A percentile compares a stretch with the other conserved stretches of the same genome.
Evolutionary conservation across 768 basidiomycete genomes (phyloP).

Genomic region (Chlorophyllum brunneum): DNA sequence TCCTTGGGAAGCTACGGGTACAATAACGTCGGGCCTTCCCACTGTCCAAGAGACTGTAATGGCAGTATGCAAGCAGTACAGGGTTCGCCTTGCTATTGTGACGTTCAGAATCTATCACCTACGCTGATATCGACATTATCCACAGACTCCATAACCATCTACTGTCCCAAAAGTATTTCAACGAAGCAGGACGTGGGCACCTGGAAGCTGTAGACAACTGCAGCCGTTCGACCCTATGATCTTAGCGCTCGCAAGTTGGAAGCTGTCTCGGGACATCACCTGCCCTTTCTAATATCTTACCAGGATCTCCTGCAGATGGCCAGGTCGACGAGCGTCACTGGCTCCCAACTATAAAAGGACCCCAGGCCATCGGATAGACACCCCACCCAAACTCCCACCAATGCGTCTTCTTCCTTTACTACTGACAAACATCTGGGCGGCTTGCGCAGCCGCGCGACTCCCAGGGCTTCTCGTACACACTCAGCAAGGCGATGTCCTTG

Average conservation of each 20-base stretch:
- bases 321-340: neutral
- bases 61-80: too few species aligned
- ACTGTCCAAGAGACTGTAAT: too few species aligned
- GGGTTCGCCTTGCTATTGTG: too few species aligned
- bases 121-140: too few species aligned
- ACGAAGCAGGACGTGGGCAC: too few species aligned
- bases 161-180: too few species aligned
- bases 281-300: neutral
- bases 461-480: constrained; percentile 25
- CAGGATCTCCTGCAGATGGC: neutral
- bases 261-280: neutral
- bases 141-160: too few species aligned
- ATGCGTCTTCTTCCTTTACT: constrained; percentile 1
- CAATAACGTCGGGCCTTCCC: too few species aligned
- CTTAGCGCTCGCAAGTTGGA: neutral
- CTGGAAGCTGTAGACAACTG: too few species aligned
- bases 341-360: constrained; percentile 1
- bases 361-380: neutral
- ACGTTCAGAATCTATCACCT: too few species aligned
- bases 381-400: neutral
- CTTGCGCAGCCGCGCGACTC: neutral
- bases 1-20: too few species aligned
- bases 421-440: neutral
- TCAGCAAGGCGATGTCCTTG: constrained; percentile 27
- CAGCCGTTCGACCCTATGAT: neutral